Base-by-base conservation (phyloP, 768 basidiomycete genomes). In the Mycena vulgaris region DNA sequence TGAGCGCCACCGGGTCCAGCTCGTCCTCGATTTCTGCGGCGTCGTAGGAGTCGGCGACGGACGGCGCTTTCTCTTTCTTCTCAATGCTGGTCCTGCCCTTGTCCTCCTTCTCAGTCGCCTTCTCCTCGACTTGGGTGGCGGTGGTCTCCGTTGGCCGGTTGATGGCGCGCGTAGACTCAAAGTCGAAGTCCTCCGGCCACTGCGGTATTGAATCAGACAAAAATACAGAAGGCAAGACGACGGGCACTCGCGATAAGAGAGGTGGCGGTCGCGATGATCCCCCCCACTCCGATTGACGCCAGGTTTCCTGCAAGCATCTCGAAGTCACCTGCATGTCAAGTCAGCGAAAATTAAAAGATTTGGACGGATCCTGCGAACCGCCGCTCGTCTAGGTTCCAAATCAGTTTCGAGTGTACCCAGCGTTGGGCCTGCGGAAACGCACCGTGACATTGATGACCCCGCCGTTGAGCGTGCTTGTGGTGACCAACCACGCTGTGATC, bases 291-390 rank as follows among this genome's bases (percentile, higher is more conserved):
- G 72, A 97, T 94, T 2, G 95, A 91, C 2, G 91, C 92, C n/a
- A 97, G 82, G 80, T 97, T 96, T 3, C 96, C 96, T 0, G 95
- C 91, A 19, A 98, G 85, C 95, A 98, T 97, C 75, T 84, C 84
- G 30, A 72, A 85, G 76, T 83, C 82, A 74, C 90, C 83, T 87
- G 6, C 85, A 62, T 37, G 21, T 16, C 9, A 17, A 31, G 31
- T 55, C 19, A 55, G 23, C 31, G 10, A 35, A 55, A 8, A 35
- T 55, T 35, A 17, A 55, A 55, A 8, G 37, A n/a, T 3, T n/a
- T 19, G 8, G 19, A n/a, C 7, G 51, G 28, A 31, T 13, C 3
- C 51, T 23, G 23, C 57, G 21, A 37, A 69, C 82, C 76, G 68
- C 81, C 80, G 58, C 79, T 81, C 0, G 80, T 81, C 75, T 75